Base-by-base conservation (phyloP, 1,284 basidiomycete genomes). In the Volvariella surrecta region DNA sequence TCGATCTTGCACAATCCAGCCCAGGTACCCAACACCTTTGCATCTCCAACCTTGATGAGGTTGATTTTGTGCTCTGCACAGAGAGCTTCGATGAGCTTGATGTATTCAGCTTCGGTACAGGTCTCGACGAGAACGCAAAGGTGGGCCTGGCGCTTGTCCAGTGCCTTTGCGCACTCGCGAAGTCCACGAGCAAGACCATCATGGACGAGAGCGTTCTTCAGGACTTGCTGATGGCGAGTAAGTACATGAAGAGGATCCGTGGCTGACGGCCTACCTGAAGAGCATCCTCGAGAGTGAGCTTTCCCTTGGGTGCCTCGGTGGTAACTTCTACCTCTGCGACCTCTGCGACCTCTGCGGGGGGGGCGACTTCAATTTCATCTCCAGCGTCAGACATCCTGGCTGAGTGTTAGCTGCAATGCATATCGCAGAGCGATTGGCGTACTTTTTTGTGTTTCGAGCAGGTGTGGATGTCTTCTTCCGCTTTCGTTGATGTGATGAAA, bases 51-150 rank as follows among this genome's bases (percentile, higher is more conserved):
- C 75, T 97, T 97, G 86, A 98, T 97, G 54, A 98, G 74, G 79
- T 95, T 93, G 73, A 98, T 97, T 70, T 93, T 93, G 82, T 97
- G 91, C 76, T 97, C 94, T 55, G 91, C 90, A 69, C 95, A 98
- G 62, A 98, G 90, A 44, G 94, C 95, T 74, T 98, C 94, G 57
- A 98, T 96, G 74, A 99, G 90, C 78, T 98, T 98, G 79, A 97
- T 89, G 82, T 99, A 98, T 73, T 97, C 95, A 58, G 93, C 90
- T 75, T 98, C 95, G 50, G 89, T 95, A 78, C 93, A 96, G 49
- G 92, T 93, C 82, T 99, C 95, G 65, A 97, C 93, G 61, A 99
- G 87, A 52, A 99, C 94, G 72, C 95, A 98, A 48, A 99, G 80
- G 71, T 98, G 95, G 47, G 95, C 95, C 79, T 96, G 90, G 59